phyloP scores from a whole-genome alignment of 768 basidiomycete species.

The Boletus reticuloceps region DNA sequence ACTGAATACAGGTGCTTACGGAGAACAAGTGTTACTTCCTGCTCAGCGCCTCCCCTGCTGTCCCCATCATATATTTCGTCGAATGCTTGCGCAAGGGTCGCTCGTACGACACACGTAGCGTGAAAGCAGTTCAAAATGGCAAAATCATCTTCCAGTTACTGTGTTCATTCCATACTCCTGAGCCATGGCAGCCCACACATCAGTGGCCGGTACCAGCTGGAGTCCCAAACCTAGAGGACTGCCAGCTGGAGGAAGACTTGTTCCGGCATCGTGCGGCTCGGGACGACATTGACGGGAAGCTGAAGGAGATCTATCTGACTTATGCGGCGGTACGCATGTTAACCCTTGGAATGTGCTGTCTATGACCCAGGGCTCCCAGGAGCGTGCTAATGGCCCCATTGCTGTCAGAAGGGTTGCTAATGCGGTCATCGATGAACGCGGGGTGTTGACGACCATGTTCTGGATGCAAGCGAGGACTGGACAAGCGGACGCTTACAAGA shows the following conservation, averaged over 20 bases:
- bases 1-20: conserved; percentile 2
- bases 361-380: conserved; percentile 44
- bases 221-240: conserved; percentile 54
- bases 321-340: conserved; percentile 25
- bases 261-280: conserved; percentile 27
- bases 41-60: conserved; percentile 65
- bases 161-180: conserved; percentile 81
- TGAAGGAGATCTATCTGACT: conserved; percentile 32
- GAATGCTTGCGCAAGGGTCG: conserved; percentile 73
- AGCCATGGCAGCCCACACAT: conserved; percentile 68
- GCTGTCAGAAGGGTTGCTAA: conserved; percentile 55
- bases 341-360: conserved; percentile 16
- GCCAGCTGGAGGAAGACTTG: conserved; percentile 53
- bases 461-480: conserved; percentile 76
- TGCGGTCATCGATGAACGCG: conserved; percentile 41
- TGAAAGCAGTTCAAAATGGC: conserved; percentile 59
- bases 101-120: conserved; percentile 65
- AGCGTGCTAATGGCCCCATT: conserved; percentile 67
- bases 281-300: conserved; percentile 32
- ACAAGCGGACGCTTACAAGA: conserved; percentile 55
- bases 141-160: conserved; percentile 58
- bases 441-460: conserved; percentile 55
- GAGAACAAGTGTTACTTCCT: conserved; percentile 73
- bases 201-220: conserved; percentile 68
- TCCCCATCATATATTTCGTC: conserved; percentile 76